Base-by-base conservation (phyloP, 2,329 filamentous ascomycete species). In the Hypoxylon sp. region DNA sequence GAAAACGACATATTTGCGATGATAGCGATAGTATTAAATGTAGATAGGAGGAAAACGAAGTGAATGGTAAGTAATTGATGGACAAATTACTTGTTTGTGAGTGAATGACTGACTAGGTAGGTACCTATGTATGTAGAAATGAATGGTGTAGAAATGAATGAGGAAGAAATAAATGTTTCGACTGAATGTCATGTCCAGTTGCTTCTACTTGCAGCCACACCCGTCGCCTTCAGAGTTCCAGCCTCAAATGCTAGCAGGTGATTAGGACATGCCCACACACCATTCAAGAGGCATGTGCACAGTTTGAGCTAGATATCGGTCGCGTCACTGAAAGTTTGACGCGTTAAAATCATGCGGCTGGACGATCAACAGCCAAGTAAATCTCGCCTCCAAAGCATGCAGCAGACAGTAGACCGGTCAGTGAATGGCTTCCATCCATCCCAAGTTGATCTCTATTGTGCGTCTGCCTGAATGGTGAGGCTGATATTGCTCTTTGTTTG, bases 401-500 rank as follows among this genome's bases (percentile, higher is more conserved):
- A 14, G 25, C 13, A 7, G 2, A n/a, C 23, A 32, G 14, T 17
- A 14, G 5, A 14, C 14, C 14, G 13, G 34, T 36, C 11, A 21
- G 7, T 43, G 7, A 43, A 43, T 43, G 7, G 21, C 7, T 11
- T 6, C 6, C 7, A 21, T 19, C 21, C 9, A 21, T 43, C 38
- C 38, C 9, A 21, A 21, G 3, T 11, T 43, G 6, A 43, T 7
- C 38, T 43, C 17, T 43, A 43, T 49, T 49, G 14, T 49, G 13
- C 10, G 6, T 32, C 25, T 49, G 46, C 46, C 46, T 49, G 25
- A 17, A 25, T 48, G 14, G 14, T 49, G 46, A 14, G n/a, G 11
- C 14, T 28, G 3, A 9, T 34, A 34, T 14, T 13, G 2, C 9
- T 41, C 53, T 56, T 56, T 56, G 53, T 46, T 46, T 56, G 28